Conservation (phyloP, 2,329 filamentous ascomycete species). For the Arthrobotrys iridis region DNA sequence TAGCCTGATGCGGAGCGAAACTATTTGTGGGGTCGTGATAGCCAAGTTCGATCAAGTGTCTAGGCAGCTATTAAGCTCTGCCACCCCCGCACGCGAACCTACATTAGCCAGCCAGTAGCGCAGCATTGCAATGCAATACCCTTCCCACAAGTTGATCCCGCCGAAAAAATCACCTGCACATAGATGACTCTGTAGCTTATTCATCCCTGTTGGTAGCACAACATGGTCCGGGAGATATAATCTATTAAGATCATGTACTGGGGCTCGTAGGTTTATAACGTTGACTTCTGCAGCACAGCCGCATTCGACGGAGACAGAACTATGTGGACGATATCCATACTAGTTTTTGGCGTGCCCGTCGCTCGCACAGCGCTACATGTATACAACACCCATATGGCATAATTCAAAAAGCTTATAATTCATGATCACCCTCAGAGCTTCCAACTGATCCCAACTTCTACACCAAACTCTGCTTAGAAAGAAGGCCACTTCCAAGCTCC, state of each 20-base stretch:
- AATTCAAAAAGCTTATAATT: neutral
- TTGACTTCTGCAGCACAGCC: neutral
- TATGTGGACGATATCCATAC: too few relatives aligned
- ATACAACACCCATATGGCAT: neutral
- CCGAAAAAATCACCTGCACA: neutral
- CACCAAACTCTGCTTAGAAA: neutral
- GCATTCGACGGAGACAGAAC: neutral
- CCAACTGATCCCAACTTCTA: neutral
- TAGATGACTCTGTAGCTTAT: too few relatives aligned
- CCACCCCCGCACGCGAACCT: conserved; percentile 9
- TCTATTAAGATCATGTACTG: neutral
- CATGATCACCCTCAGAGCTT: neutral
- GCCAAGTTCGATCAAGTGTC: neutral
- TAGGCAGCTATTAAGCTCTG: conserved; percentile 20
- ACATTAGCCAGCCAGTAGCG: neutral
- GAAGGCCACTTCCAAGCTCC: neutral
- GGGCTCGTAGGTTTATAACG: too few relatives aligned
- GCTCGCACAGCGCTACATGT: neutral
- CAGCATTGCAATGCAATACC: too few relatives aligned
- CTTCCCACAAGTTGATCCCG: neutral
- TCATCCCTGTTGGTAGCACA: neutral
- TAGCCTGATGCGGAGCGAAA: neutral
- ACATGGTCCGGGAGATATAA: neutral
- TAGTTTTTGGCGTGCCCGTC: neutral
- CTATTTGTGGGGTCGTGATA: neutral